These are phyloP conservation scores for Apostasia shenzhenica DNA, from an alignment of 106 monocot species.

Conservation along the genomic window DNA sequence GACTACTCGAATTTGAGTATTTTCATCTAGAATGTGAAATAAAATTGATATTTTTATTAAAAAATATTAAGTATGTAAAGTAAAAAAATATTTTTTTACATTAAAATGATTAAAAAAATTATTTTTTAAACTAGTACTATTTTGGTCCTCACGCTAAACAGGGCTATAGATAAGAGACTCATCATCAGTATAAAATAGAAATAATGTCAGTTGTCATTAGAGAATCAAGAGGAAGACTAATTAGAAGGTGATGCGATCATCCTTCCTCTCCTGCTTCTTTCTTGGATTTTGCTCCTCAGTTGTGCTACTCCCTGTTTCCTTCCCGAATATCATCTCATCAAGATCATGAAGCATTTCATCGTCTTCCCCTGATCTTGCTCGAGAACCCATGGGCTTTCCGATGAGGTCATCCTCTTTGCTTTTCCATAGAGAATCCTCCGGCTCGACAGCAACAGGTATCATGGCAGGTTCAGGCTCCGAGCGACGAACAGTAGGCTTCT, in stretches of 20 bases:
- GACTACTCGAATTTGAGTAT: no score
- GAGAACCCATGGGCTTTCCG: slow-evolving; percentile 40
- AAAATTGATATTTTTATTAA: no score
- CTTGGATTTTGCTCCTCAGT: slow-evolving; percentile 32
- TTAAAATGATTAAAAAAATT: no score
- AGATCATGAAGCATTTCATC: slow-evolving; percentile 63
- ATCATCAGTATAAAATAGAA: neutral
- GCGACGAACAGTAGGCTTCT: slow-evolving; percentile 33
- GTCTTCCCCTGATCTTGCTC: slow-evolving; percentile 28
- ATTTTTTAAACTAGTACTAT: no score
- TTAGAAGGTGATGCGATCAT: slow-evolving; percentile 41
- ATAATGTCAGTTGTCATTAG: neutral
- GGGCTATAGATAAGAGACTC: neutral
- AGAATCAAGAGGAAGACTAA: neutral
- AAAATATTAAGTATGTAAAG: no score
- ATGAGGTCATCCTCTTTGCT: slow-evolving; percentile 40
- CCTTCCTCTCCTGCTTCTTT: slow-evolving; percentile 34
- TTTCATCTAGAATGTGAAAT: no score
- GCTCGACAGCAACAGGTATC: slow-evolving; percentile 78
- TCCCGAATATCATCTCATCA: slow-evolving; percentile 88
- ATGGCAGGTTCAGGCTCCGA: slow-evolving; percentile 68
- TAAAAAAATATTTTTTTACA: no score
- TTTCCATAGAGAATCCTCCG: slow-evolving; percentile 47
- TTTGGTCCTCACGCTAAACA: no score
- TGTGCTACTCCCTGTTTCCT: slow-evolving; percentile 27